Evolutionary conservation across 768 basidiomycete species (phyloP).

Genomic region (Boletus pseudopeckii): DNA sequence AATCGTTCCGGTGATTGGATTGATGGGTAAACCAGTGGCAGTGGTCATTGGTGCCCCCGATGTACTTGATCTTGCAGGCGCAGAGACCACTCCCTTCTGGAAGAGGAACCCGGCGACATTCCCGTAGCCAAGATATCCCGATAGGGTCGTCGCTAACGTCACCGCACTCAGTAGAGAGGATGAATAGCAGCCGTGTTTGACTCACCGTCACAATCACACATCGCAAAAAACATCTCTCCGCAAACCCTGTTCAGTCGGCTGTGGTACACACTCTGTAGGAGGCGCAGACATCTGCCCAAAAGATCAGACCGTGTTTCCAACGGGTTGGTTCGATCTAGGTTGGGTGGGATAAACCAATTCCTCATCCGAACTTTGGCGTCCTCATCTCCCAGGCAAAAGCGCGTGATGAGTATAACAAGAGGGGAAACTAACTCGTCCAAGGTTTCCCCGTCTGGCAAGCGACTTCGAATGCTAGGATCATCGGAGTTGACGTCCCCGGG

Average conservation of each 20-base stretch:
- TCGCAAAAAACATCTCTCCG: conserved; percentile 84
- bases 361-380: conserved; percentile 52
- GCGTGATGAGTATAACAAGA: conserved; percentile 68
- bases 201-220: conserved; percentile 75
- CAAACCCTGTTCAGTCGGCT: conserved; percentile 66
- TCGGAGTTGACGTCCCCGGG: conserved; percentile 64
- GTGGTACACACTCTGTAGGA: conserved; percentile 75
- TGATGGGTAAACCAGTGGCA: conserved; percentile 48
- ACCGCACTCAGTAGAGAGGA: background rate
- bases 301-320: conserved; percentile 72
- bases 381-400: conserved; percentile 65
- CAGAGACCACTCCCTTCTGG: conserved; percentile 77
- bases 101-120: conserved; percentile 94
- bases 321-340: conserved; percentile 74
- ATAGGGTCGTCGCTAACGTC: conserved; percentile 58
- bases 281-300: conserved; percentile 75
- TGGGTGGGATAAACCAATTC: conserved; percentile 69
- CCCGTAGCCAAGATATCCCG: conserved; percentile 87
- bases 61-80: conserved; percentile 41
- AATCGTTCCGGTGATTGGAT: conserved; percentile 84
- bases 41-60: conserved; percentile 35
- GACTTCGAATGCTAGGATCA: conserved; percentile 54
- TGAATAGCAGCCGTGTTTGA: background rate
- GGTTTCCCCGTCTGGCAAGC: conserved; percentile 40
- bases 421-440: conserved; percentile 81